A percentile compares a stretch with the other conserved stretches of the same genome.
These are phyloP conservation scores for Entomortierella lignicola DNA, from an alignment of 192 early-diverging fungal genomes.

Conservation along the genomic window DNA sequence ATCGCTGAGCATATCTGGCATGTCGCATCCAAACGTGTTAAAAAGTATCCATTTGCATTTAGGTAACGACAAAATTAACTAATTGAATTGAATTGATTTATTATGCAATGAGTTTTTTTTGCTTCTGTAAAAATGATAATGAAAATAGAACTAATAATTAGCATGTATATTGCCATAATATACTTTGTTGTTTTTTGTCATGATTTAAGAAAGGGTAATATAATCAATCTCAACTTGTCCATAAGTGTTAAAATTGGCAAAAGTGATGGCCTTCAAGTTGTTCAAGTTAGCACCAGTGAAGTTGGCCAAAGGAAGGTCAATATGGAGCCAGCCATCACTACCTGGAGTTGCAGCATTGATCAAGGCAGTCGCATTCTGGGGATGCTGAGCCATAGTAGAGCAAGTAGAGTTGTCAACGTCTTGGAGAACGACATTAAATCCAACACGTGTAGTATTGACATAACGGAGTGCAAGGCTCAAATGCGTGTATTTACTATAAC, in stretches of 20 bases:
- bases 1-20: no score
- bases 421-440: slow-evolving; percentile 21
- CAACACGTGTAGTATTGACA: slow-evolving; percentile 5
- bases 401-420: background rate
- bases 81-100: no score
- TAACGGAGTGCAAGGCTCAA: slow-evolving; percentile 16
- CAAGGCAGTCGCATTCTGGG: background rate
- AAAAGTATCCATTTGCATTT: no score
- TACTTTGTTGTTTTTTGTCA: background rate
- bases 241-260: background rate
- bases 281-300: background rate
- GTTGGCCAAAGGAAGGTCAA: slow-evolving; percentile 3
- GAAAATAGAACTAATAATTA: no score
- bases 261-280: background rate
- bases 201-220: background rate
- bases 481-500: slow-evolving; percentile 6
- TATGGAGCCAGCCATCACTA: background rate
- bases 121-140: no score
- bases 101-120: no score
- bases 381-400: background rate
- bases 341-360: background rate
- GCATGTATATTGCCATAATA: no score
- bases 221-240: background rate
- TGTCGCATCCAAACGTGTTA: no score
- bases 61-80: no score